Base-by-base conservation (phyloP, 1,139 yeast species). In the Blastobotrys niveus region DNA sequence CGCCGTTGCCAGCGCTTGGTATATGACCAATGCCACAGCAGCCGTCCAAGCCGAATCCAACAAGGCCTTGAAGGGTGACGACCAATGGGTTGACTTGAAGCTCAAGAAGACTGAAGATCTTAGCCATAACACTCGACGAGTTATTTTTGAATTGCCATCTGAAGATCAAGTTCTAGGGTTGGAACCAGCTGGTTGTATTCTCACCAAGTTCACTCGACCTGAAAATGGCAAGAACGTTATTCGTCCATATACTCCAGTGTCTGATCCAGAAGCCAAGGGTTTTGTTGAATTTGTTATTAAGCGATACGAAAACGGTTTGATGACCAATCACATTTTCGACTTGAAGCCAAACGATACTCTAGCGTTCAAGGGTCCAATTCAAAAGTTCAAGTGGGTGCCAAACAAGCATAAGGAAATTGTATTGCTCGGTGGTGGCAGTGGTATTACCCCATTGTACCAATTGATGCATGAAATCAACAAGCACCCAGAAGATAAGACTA, bases 181-280 rank as follows among this genome's bases (percentile, higher is more conserved):
- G 57, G 72, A 77, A 55, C 76, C 82, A 48, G 95, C 97, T 35
- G 85, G 94, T 34, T 79, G 82, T 55, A 65, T 93, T 43, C 64
- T 91, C 65, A 77, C 95, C 63, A 88, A 88, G 71, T 87, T 71
- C 54, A 50, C 54, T 55, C 84, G 82, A 47, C 82, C 91, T 46
- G 76, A 79, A 49, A 87, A 87, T 71, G 97, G 96, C 55, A 79
- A 73, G 68, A 80, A 82, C 60, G 96, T 91, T 48, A 74, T 93
- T 53, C 83, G 99, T 72, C 98, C 99, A 38, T 93, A 93, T 74
- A 93, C 99, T 31, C 98, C 99, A 48, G 74, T 82, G 45, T 76
- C 86, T 29, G 87, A 83, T 59, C 71, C 76, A 45, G 79, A 78
- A 45, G 73, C 74, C 50, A 74, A 74, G 64, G 98, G 98, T 44